phyloP scores from a whole-genome alignment of 1,139 yeast genomes.

The Starmera stellimalicola region DNA sequence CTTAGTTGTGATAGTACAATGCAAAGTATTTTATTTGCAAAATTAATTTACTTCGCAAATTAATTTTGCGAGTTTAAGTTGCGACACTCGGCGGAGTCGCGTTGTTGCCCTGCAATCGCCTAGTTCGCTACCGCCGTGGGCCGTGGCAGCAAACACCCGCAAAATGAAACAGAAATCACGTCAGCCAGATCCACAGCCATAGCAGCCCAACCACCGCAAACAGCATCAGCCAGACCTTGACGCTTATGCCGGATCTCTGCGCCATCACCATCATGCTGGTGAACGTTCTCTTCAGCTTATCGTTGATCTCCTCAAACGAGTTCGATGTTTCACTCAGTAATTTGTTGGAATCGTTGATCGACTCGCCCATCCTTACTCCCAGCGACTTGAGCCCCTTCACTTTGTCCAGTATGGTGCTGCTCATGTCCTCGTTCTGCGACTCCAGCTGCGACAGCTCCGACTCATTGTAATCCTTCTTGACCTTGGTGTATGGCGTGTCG shows the following conservation, averaged over 20 bases:
- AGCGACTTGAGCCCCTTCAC: slow-evolving; percentile 57
- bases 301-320: slow-evolving; percentile 36
- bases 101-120: too few relatives aligned
- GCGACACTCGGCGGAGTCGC: too few relatives aligned
- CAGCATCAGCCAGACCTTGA: slow-evolving; percentile 70
- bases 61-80: too few relatives aligned
- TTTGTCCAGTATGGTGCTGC: slow-evolving; percentile 60
- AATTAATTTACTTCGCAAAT: too few relatives aligned
- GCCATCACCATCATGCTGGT: slow-evolving; percentile 76
- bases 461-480: slow-evolving; percentile 46
- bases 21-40: too few relatives aligned
- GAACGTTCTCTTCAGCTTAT: slow-evolving; percentile 52
- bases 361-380: slow-evolving; percentile 73
- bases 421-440: slow-evolving; percentile 74
- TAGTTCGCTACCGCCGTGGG: too few relatives aligned
- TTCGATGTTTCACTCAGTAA: slow-evolving; percentile 46
- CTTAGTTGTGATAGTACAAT: too few relatives aligned
- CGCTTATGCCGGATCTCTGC: slow-evolving; percentile 67
- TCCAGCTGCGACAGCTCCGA: slow-evolving; percentile 63
- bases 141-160: too few relatives aligned
- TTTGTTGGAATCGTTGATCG: slow-evolving; percentile 65
- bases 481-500: slow-evolving; percentile 29
- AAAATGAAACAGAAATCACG: background rate
- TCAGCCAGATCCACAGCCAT: slow-evolving; percentile 79
- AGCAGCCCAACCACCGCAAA: slow-evolving; percentile 52